phyloP scores from a whole-genome alignment of 331 rosid species.

The Quercus tomentella region DNA sequence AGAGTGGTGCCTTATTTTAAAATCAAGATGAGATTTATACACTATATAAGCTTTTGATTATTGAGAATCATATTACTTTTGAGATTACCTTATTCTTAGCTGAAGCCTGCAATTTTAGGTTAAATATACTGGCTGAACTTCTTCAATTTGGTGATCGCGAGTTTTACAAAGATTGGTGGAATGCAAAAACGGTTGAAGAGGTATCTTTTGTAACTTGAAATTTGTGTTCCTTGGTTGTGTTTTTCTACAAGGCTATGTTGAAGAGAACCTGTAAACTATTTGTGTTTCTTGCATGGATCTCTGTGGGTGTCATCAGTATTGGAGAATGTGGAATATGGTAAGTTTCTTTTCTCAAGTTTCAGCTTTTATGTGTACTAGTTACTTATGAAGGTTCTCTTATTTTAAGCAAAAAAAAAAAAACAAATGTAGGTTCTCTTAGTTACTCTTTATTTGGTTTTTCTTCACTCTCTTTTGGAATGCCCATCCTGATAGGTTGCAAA shows the following conservation, averaged over 20 bases:
- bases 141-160: constrained; percentile 97
- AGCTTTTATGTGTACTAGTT: constrained; percentile 1
- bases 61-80: constrained; percentile 16
- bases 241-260: constrained; percentile 10
- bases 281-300: constrained; percentile 29
- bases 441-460: neutral
- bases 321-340: constrained; percentile 99
- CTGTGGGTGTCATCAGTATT: constrained; percentile 68
- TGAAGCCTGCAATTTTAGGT: constrained; percentile 49
- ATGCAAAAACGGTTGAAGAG: constrained; percentile 94
- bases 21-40: neutral
- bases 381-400: neutral
- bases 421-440: neutral
- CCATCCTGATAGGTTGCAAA: neutral
- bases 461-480: neutral
- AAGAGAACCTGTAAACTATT: constrained; percentile 22
- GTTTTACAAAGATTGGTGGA: constrained; percentile 99
- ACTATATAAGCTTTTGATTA: constrained; percentile 7
- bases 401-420: too few relatives aligned
- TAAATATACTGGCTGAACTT: constrained; percentile 95
- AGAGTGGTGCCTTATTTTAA: neutral
- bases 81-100: constrained; percentile 17
- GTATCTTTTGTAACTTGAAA: constrained; percentile 34
- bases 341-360: constrained; percentile 27
- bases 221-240: neutral